These are phyloP conservation scores for Echium plantagineum DNA, from an alignment of 257 asterid species.

Conservation along the genomic window DNA sequence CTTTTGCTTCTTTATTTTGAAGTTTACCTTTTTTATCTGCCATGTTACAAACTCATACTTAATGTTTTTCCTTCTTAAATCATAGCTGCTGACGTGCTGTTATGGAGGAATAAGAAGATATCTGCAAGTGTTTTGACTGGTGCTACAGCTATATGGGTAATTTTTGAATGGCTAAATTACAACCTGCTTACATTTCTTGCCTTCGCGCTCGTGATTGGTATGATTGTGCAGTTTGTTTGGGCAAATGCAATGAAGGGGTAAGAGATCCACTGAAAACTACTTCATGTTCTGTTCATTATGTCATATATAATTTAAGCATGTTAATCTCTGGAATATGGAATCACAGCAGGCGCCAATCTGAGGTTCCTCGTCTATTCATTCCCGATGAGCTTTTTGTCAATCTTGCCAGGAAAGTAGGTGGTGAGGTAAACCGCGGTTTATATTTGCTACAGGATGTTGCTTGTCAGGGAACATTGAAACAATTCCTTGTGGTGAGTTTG, in stretches of 20 bases:
- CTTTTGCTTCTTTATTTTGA: neutral
- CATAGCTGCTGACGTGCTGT: constrained; percentile 19
- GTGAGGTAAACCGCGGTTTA: constrained; percentile 44
- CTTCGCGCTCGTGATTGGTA: constrained; percentile 39
- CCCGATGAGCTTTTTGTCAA: constrained; percentile 45
- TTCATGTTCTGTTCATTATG: constrained; percentile 6
- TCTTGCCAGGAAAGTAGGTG: constrained; percentile 42
- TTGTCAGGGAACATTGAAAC: constrained; percentile 50
- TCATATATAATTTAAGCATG: neutral
- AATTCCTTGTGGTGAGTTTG: constrained; percentile 42
- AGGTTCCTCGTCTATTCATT: constrained; percentile 43
- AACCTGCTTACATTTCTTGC: constrained; percentile 54
- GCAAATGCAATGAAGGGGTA: constrained; percentile 34
- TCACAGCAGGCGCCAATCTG: constrained; percentile 30
- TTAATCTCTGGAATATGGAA: neutral
- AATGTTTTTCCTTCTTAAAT: neutral
- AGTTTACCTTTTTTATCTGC: neutral
- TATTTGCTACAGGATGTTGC: constrained; percentile 54
- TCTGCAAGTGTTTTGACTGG: constrained; percentile 13
- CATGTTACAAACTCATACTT: neutral
- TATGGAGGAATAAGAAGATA: constrained; percentile 23
- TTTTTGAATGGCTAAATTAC: constrained; percentile 34
- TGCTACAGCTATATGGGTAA: constrained; percentile 17
- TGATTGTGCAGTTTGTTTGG: constrained; percentile 65
- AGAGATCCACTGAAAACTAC: constrained; percentile 17